Base-by-base conservation (phyloP, 768 basidiomycete genomes). In the Chalciporus piperatus region DNA sequence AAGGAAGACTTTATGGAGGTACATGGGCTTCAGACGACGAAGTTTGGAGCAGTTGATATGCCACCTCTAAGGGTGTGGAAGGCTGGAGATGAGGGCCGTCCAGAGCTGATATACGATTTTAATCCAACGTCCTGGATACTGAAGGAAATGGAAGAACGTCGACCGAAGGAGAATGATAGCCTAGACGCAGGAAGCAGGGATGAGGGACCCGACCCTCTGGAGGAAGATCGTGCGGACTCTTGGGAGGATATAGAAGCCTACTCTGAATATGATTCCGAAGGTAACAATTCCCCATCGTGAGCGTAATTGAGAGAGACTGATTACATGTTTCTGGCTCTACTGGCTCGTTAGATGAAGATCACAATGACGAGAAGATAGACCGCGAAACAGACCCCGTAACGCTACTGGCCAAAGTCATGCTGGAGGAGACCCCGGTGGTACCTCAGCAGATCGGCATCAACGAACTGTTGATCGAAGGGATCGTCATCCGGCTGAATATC, bases 51-150 rank as follows among this genome's bases (percentile, higher is more conserved):
- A 0, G 33, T 11, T 20, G 3, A 51, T 19, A 23, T 45, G 38
- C 55, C 55, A 0, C 55, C 58, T 1, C 14, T 61, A 28, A 35
- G 54, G 11, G 28, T 51, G 37, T 61, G 50, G 52, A 62, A 48
- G 41, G 32, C 41, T 4, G 50, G 57, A 17, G 0, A 3, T 4
- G 39, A 39, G 17, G 48, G 6, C 6, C 19, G 8, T 11, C 40
- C 38, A 6, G 49, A 57, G 44, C 42, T 50, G 20, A 46, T 47
- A 20, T 54, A 61, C 20, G 14, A 42, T 19, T 55, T 54, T 45
- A 40, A 55, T 17, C 47, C 56, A 3, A 37, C 37, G 11, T n/a
- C 17, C 3, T 2, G 39, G 3, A 48, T 45, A 23, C 23, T 17
- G 12, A 1, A 17, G 11, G 30, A 27, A 14, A 10, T 41, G 14